phyloP scores from a whole-genome alignment of 129 eudicot species.

The Saussurea involucrata region DNA sequence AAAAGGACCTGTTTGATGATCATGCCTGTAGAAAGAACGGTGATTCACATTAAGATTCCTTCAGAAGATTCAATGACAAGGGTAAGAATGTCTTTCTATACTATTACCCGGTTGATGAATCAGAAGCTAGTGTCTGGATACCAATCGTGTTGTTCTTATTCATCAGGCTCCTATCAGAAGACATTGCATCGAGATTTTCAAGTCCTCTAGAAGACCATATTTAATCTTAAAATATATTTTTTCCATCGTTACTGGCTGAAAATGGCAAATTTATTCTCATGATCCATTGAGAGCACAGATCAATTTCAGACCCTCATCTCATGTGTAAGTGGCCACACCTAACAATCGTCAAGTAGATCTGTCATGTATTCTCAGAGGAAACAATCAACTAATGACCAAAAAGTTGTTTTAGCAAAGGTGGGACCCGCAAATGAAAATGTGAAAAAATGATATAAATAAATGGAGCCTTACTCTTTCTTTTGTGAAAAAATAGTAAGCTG shows the following conservation, averaged over 20 bases:
- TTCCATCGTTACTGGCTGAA: slow-evolving; percentile 32
- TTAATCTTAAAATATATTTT: slow-evolving; percentile 20
- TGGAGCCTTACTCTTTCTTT: background rate
- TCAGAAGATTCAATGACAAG: background rate
- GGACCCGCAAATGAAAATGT: background rate
- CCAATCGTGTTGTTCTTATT: slow-evolving; percentile 30
- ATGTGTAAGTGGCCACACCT: slow-evolving; percentile 22
- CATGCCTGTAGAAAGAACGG: slow-evolving; percentile 39
- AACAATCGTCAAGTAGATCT: slow-evolving; percentile 15
- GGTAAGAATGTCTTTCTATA: background rate
- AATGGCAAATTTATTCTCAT: slow-evolving; percentile 25
- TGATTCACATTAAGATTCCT: background rate
- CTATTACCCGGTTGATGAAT: slow-evolving; percentile 62
- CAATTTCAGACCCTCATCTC: slow-evolving; percentile 20
- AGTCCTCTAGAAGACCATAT: slow-evolving; percentile 36
- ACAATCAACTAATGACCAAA: background rate
- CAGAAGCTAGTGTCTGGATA: slow-evolving; percentile 40
- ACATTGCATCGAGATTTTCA: slow-evolving; percentile 43
- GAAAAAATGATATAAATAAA: background rate
- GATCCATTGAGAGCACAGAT: slow-evolving; percentile 22
- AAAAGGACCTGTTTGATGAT: slow-evolving; percentile 40
- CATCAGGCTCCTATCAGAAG: slow-evolving; percentile 47
- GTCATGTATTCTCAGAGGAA: background rate
- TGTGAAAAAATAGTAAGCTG: background rate
- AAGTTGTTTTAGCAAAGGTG: background rate